phyloP scores from a whole-genome alignment of 179 eudicot species.

The Beta macrorhiza region DNA sequence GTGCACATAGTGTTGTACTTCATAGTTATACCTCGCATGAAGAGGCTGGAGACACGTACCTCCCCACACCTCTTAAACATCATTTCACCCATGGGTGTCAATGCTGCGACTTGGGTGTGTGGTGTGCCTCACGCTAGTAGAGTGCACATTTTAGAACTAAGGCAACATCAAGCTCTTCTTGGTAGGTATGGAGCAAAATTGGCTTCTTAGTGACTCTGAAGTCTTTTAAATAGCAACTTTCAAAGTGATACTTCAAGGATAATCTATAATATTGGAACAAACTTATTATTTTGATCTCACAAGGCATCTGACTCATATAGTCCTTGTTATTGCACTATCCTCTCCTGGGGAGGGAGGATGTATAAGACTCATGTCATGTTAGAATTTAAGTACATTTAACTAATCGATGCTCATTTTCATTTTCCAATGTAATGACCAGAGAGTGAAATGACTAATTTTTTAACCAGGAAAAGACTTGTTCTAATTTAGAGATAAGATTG shows the following conservation, averaged over 20 bases:
- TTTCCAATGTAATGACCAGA: neutral
- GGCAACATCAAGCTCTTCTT: no score
- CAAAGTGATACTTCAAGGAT: neutral
- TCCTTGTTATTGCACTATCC: neutral
- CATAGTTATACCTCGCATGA: no score
- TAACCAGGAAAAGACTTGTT: conserved; percentile 1
- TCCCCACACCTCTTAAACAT: no score
- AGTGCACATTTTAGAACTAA: no score
- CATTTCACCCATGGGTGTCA: no score
- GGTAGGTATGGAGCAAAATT: no score
- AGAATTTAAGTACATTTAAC: neutral
- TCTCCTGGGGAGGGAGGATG: neutral
- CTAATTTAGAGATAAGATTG: neutral
- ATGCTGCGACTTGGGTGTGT: no score
- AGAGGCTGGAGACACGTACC: no score
- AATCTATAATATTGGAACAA: neutral
- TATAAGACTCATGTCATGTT: neutral
- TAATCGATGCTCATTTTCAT: neutral
- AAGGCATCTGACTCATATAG: neutral
- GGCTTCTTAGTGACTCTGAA: no score
- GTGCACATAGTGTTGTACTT: no score
- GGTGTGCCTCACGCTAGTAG: no score
- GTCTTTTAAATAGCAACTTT: neutral
- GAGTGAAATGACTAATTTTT: neutral
- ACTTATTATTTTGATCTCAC: neutral